Evolutionary conservation across 805 yeast genomes (phyloP).

Genomic region (Wickerhamia fluorescens): DNA sequence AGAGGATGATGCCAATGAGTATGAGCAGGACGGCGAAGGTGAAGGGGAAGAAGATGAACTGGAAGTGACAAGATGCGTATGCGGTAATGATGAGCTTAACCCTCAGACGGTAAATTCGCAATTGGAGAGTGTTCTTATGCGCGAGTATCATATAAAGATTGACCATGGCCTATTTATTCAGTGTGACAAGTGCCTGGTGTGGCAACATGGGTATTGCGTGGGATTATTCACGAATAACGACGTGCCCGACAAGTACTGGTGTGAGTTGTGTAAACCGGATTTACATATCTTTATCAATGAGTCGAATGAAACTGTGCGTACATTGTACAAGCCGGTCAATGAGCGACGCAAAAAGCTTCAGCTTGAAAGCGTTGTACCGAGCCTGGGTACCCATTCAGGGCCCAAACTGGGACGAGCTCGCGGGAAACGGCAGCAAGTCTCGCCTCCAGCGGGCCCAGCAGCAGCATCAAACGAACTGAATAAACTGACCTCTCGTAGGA

Average conservation of each 20-base stretch:
- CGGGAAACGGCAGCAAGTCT: slow-evolving; percentile 10
- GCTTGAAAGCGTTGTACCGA: slow-evolving; percentile 9
- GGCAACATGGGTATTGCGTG: slow-evolving; percentile 98
- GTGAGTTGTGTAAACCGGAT: slow-evolving; percentile 87
- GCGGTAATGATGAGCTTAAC: slow-evolving; percentile 34
- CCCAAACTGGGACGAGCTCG: slow-evolving; percentile 17
- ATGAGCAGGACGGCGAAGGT: slow-evolving; percentile 16
- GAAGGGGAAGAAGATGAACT: slow-evolving; percentile 27
- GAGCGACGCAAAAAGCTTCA: slow-evolving; percentile 33
- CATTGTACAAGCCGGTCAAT: slow-evolving; percentile 36
- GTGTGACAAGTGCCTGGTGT: slow-evolving; percentile 85
- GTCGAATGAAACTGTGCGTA: slow-evolving; percentile 16
- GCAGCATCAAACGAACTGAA: slow-evolving; percentile 1
- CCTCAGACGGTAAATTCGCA: slow-evolving; percentile 16
- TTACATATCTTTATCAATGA: slow-evolving; percentile 50
- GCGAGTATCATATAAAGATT: slow-evolving; percentile 29
- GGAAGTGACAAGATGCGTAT: slow-evolving; percentile 37
- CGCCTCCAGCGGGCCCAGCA: slow-evolving; percentile 1
- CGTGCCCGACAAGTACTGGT: slow-evolving; percentile 92
- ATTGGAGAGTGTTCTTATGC: slow-evolving; percentile 17
- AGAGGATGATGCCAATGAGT: slow-evolving; percentile 13
- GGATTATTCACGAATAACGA: slow-evolving; percentile 68
- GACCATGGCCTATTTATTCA: slow-evolving; percentile 68
- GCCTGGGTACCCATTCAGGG: background rate
- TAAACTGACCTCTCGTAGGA: slow-evolving; percentile 13